Percentiles rank a stretch among this genome's conserved stretches.
Evolutionary conservation across 2,329 filamentous ascomycete species (phyloP).

Genomic region (Uncinocarpus reesii): DNA sequence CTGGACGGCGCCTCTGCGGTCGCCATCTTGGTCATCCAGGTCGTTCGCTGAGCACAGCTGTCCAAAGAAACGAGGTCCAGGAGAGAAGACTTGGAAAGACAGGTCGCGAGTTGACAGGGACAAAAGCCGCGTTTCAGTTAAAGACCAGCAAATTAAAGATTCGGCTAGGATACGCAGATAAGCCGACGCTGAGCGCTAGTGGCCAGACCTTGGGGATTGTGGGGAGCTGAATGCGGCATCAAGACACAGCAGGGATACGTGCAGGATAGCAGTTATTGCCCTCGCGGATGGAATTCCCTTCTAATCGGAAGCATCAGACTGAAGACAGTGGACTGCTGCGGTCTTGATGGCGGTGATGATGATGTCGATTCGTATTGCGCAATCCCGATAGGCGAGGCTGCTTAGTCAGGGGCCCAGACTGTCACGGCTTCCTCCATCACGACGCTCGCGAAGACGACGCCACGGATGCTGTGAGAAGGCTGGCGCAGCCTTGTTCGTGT

Average conservation of each 20-base stretch:
- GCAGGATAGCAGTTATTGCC: background rate
- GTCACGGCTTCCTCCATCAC: too few species aligned
- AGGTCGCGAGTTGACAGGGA: background rate
- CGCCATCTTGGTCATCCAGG: slow-evolving; percentile 25
- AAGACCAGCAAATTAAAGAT: slow-evolving; percentile 7
- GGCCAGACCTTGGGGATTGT: slow-evolving; percentile 7
- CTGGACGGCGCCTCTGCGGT: slow-evolving; percentile 32
- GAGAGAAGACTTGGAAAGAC: background rate
- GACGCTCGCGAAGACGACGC: background rate
- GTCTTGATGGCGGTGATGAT: too few species aligned
- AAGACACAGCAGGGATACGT: background rate
- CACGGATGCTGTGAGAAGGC: background rate
- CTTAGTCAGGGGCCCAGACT: too few species aligned
- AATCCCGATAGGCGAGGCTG: too few species aligned
- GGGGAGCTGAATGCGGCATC: background rate
- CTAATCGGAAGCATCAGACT: too few species aligned
- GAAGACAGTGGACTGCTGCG: too few species aligned
- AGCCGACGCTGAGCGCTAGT: slow-evolving; percentile 3
- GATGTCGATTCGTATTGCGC: too few species aligned
- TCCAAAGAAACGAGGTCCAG: background rate
- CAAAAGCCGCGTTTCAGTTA: slow-evolving; percentile 7
- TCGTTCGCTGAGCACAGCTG: background rate
- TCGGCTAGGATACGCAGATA: slow-evolving; percentile 1
- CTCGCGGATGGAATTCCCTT: background rate
- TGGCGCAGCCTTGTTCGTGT: background rate